A percentile compares a stretch with the other conserved stretches of the same genome.
phyloP scores from a whole-genome alignment of 768 basidiomycete species.

The Tulasnella sp. region DNA sequence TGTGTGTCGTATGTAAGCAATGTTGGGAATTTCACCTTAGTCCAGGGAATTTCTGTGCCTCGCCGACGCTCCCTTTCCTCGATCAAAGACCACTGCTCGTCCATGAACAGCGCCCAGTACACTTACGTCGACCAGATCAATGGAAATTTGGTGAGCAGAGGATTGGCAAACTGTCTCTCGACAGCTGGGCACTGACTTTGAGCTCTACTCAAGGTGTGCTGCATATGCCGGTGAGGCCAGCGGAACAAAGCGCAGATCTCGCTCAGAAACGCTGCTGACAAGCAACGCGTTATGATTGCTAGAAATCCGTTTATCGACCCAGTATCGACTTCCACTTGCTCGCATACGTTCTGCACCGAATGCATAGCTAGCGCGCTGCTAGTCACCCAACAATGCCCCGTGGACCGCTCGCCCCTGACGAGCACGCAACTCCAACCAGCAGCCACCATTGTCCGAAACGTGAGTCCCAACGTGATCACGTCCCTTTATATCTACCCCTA shows the following conservation, averaged over 20 bases:
- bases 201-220: constrained; percentile 50
- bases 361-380: constrained; percentile 67
- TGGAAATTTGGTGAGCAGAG: constrained; percentile 52
- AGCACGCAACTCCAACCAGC: constrained; percentile 55
- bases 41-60: not conserved
- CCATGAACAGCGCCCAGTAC: constrained; percentile 29
- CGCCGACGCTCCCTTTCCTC: constrained; percentile 2
- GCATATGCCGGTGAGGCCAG: constrained; percentile 55
- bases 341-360: constrained; percentile 79
- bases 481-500: not conserved
- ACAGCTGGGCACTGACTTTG: not conserved
- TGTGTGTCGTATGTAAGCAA: not conserved
- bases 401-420: constrained; percentile 65
- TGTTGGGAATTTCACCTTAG: not conserved
- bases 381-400: constrained; percentile 67
- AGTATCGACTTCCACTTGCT: constrained; percentile 61
- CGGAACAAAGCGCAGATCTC: constrained; percentile 1
- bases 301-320: constrained; percentile 73
- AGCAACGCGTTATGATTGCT: constrained; percentile 3
- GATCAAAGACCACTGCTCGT: not conserved
- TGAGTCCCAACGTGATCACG: constrained; percentile 34
- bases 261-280: not conserved
- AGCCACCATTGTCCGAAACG: constrained; percentile 69
- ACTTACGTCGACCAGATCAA: constrained; percentile 59
- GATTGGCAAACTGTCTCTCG: not conserved